These are phyloP conservation scores for Acer saccharum DNA, from an alignment of 345 rosid species.

Conservation along the genomic window DNA sequence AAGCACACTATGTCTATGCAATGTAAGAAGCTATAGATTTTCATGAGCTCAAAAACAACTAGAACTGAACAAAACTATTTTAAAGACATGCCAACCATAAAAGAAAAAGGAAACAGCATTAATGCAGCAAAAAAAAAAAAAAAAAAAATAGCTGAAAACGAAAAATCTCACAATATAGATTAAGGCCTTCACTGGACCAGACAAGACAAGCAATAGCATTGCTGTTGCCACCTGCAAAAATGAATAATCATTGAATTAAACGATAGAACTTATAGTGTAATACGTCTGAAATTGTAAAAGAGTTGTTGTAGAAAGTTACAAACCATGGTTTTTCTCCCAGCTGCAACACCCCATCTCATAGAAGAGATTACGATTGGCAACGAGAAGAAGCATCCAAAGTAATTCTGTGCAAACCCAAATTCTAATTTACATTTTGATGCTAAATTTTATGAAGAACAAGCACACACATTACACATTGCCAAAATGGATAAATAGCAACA, in stretches of 20 bases:
- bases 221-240: slow-evolving; percentile 82
- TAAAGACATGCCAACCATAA: neutral
- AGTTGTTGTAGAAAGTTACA: slow-evolving; percentile 20
- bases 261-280: neutral
- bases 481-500: neutral
- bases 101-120: neutral
- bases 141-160: neutral
- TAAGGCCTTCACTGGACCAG: slow-evolving; percentile 90
- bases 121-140: neutral
- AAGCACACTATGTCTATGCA: neutral
- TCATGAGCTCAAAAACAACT: neutral
- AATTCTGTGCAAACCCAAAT: slow-evolving; percentile 54
- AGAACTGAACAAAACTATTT: neutral
- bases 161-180: slow-evolving; percentile 70
- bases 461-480: neutral
- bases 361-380: slow-evolving; percentile 88
- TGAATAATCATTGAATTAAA: slow-evolving; percentile 15
- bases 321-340: slow-evolving; percentile 96
- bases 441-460: neutral
- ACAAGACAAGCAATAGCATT: slow-evolving; percentile 76
- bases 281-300: neutral
- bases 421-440: neutral
- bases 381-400: slow-evolving; percentile 94
- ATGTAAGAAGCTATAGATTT: neutral
- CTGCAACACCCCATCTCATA: slow-evolving; percentile 87